A percentile compares a stretch with the other conserved stretches of the same genome.
Evolutionary conservation across 2,329 filamentous ascomycete species (phyloP).

Genomic region (Cryphonectria parasitica): DNA sequence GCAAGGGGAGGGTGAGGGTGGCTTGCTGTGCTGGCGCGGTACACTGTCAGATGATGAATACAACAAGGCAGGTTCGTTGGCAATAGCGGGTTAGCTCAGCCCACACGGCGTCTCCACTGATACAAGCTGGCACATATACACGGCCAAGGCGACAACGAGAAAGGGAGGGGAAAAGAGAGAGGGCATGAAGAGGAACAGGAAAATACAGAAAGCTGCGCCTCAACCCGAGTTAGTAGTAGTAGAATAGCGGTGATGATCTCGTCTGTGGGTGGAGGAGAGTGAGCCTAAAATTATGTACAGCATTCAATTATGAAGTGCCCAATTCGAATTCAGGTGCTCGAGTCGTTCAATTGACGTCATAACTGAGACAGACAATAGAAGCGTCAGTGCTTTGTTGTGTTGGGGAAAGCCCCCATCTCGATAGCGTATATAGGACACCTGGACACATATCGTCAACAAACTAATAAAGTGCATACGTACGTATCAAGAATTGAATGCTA

Average conservation of each 20-base stretch:
- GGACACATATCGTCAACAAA: not conserved
- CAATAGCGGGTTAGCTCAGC: conserved; percentile 6
- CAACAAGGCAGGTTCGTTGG: conserved; percentile 10
- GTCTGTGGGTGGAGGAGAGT: not conserved
- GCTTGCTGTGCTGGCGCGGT: conserved; percentile 10
- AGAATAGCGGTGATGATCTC: not conserved
- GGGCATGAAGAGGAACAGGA: not conserved
- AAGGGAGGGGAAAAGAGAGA: not conserved
- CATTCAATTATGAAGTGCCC: not conserved
- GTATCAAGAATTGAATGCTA: not conserved
- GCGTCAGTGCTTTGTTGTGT: not conserved
- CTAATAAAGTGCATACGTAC: not conserved
- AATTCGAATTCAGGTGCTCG: not conserved
- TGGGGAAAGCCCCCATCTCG: not conserved
- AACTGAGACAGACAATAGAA: not conserved
- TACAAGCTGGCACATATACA: not conserved
- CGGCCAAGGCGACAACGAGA: not conserved
- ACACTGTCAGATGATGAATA: conserved; percentile 11
- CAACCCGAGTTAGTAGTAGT: not conserved
- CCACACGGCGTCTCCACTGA: conserved; percentile 6
- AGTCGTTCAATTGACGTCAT: conserved; percentile 20
- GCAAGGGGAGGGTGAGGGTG: not conserved
- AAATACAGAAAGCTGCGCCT: not conserved
- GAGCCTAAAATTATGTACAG: not conserved
- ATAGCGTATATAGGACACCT: not conserved